Percentiles rank a stretch among this genome's conserved stretches.
These are phyloP conservation scores for Penicillium capsulatum DNA, from an alignment of 2,329 filamentous ascomycete genomes.

Conservation along the genomic window DNA sequence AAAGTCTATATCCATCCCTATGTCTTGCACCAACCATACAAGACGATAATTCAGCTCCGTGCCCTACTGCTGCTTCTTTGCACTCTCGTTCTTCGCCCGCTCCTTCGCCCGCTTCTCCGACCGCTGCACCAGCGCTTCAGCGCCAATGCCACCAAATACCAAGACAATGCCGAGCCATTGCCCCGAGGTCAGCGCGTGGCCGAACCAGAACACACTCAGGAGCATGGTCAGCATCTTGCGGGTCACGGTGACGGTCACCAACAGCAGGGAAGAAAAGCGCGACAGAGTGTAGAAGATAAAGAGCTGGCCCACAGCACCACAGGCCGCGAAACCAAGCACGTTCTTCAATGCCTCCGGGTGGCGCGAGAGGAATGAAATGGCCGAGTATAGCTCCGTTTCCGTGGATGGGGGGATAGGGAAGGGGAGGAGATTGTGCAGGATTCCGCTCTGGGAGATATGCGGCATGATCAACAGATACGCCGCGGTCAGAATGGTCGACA, in stretches of 20 bases:
- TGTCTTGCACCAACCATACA: not conserved
- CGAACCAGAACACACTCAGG: slow-evolving; percentile 89
- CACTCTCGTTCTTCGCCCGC: slow-evolving; percentile 50
- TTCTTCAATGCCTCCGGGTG: slow-evolving; percentile 82
- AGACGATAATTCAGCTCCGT: not conserved
- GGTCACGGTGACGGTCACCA: slow-evolving; percentile 95
- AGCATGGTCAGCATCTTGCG: slow-evolving; percentile 99
- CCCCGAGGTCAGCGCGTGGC: slow-evolving; percentile 77
- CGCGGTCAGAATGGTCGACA: slow-evolving; percentile 73
- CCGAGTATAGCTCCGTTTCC: slow-evolving; percentile 73
- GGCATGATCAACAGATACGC: slow-evolving; percentile 74
- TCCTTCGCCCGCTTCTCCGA: slow-evolving; percentile 81
- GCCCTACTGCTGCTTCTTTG: slow-evolving; percentile 28
- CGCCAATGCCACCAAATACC: slow-evolving; percentile 92
- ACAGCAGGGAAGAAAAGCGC: slow-evolving; percentile 82
- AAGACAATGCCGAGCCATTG: slow-evolving; percentile 90
- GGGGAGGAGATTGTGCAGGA: slow-evolving; percentile 64
- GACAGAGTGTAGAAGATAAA: slow-evolving; percentile 97
- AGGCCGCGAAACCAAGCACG: slow-evolving; percentile 82
- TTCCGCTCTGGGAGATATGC: slow-evolving; percentile 65
- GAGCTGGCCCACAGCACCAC: slow-evolving; percentile 87
- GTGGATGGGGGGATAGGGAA: slow-evolving; percentile 53
- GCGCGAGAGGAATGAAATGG: slow-evolving; percentile 71
- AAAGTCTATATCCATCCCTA: not conserved
- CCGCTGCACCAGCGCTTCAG: slow-evolving; percentile 76